Base-by-base conservation (phyloP, 2,329 filamentous ascomycete genomes). In the Talaromyces sp. region DNA sequence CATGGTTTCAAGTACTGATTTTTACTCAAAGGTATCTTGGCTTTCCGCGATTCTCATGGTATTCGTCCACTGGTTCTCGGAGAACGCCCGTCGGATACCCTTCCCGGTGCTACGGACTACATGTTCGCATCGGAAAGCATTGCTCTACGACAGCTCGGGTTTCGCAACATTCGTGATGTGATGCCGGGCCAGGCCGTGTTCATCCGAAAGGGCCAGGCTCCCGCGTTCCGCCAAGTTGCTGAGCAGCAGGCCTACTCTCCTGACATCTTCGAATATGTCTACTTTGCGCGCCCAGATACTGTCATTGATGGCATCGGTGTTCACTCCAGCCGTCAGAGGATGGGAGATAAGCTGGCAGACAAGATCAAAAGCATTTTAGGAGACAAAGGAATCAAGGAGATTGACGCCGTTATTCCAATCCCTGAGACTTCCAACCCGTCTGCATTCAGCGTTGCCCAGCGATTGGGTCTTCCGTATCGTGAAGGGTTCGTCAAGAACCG, bases 61-160 rank as follows among this genome's bases (percentile, higher is more conserved):
- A 96, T 96, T 70, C 89, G 92, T 12, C 92, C 92, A 2, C 85
- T 96, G 66, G 85, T 90, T 54, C 79, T 96, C 9, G 92, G 92
- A 50, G 90, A 87, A 56, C 85, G 92, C 59, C 83, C 86, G 1
- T 92, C 90, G 1, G 76, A 81, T 14, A 89, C 86, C 44, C 82
- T 85, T 40, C 81, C 84, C 4, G 87, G 86, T 5, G 61, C 61
- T 27, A 88, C 78, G 63, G 92, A 96, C 76, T 96, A 96, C 79
- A 92, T 96, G 84, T 86, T 96, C 81, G 91, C 92, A 0, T 96
- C 92, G 0, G 92, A 96, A 76, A 94, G 89, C 8, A 87, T 96
- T 56, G 92, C 92, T 8, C 80, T 96, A 54, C 85, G 85, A 53
- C 91, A 96, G 73, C 87, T 94, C 55, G 91, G 91, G 16, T 96